Base-by-base conservation (phyloP, 768 basidiomycete species). In the Leccinum subtestaceum region DNA sequence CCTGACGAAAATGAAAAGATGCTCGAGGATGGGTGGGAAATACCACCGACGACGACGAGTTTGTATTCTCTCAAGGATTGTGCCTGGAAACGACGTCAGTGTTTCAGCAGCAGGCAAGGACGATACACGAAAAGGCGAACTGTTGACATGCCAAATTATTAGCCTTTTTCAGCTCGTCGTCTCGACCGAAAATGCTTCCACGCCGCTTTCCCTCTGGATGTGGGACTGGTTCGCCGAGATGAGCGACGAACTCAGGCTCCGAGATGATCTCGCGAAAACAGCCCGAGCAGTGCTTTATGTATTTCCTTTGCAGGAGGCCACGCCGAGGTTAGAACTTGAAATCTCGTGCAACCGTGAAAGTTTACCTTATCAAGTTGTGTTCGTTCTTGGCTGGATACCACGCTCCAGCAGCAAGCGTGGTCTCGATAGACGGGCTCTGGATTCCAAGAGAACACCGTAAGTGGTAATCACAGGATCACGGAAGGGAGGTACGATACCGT, bases 51-150 rank as follows among this genome's bases (percentile, higher is more conserved):
- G 63, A 98, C 96, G 61, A 98, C 27, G 27, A 27, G 86, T 81
- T 98, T 98, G 80, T 98, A 98, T 74, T 98, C 96, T 68, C 95
- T 81, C 75, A 98, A 78, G 80, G 93, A 94, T 71, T 89, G 88
- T 63, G 91, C 89, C 88, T 93, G 60, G 29, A 34, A 38, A 52
- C 2, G 32, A 47, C 1, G 27, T 27, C 27, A 27, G 27, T 13
- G 11, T 43, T n/a, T 43, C n/a, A 43, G 40, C 10, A 19, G n/a
- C n/a, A 43, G 52, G 19, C 11, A 48, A 48, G 23, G 23, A 15
- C 5, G 8, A 48, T 15, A 25, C 15, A 48, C 23, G 12, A 13
- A 13, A 46, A 46, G 45, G 45, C n/a, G 12, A 46, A 25, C 23
- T 19, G 10, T 43, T 4, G 40, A 43, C 40, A 43, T 19, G 56